These are phyloP conservation scores for Teratosphaeria gauchensis DNA, from an alignment of 2,329 filamentous ascomycete species.

Conservation along the genomic window DNA sequence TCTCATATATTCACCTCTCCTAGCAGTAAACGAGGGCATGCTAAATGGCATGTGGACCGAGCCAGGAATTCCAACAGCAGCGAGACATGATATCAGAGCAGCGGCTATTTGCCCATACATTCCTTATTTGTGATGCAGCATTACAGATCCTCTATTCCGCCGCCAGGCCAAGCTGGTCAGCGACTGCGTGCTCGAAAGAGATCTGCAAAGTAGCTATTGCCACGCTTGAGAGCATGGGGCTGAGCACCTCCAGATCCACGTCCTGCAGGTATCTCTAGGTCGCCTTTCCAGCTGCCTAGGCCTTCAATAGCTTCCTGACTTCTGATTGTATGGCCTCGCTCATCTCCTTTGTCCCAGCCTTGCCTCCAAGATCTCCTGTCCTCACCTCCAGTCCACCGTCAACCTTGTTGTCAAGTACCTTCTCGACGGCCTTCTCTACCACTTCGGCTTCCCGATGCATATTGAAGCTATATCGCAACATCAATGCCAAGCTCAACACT, in stretches of 20 bases:
- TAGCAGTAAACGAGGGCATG: too few relatives aligned
- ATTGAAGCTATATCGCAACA: slow-evolving; percentile 27
- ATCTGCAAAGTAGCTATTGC: too few relatives aligned
- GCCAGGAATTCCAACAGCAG: too few relatives aligned
- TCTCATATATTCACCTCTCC: too few relatives aligned
- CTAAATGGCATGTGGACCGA: too few relatives aligned
- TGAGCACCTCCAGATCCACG: neutral
- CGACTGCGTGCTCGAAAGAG: too few relatives aligned
- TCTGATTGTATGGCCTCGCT: slow-evolving; percentile 30
- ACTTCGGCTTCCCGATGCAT: slow-evolving; percentile 27
- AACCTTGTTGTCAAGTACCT: slow-evolving; percentile 45
- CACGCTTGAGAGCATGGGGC: too few relatives aligned
- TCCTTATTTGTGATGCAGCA: too few relatives aligned
- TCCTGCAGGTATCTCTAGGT: neutral
- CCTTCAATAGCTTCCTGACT: slow-evolving; percentile 16
- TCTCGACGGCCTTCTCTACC: slow-evolving; percentile 43
- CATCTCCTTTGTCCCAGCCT: slow-evolving; percentile 32
- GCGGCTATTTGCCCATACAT: too few relatives aligned
- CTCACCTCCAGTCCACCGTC: slow-evolving; percentile 42
- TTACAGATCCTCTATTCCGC: too few relatives aligned
- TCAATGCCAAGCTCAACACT: slow-evolving; percentile 25
- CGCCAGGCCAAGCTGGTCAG: too few relatives aligned
- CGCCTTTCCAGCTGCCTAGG: slow-evolving; percentile 4
- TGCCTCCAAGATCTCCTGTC: slow-evolving; percentile 43
- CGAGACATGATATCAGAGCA: too few relatives aligned